Evolutionary conservation across 768 basidiomycete species (phyloP).

Genomic region (Tulasnella sp.): DNA sequence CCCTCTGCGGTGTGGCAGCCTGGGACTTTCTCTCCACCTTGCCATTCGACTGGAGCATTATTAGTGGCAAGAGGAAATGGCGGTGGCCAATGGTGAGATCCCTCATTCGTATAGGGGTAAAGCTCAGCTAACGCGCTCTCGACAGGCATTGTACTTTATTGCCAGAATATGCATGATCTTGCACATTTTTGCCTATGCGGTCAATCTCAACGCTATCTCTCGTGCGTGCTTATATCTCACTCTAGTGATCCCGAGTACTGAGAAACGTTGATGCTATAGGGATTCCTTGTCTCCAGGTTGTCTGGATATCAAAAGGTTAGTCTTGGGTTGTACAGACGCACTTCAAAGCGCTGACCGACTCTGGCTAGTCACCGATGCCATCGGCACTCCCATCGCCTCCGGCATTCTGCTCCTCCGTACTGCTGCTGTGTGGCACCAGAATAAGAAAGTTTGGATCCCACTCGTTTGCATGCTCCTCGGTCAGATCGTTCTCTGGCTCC

Average conservation of each 20-base stretch:
- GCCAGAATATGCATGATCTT: conserved; percentile 14
- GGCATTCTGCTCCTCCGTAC: conserved; percentile 6
- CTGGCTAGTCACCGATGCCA: conserved; percentile 6
- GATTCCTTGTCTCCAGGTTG: conserved; percentile 10
- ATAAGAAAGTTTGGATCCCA: conserved; percentile 9
- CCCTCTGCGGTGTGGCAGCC: not conserved
- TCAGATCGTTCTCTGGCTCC: conserved; percentile 12
- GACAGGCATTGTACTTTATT: conserved; percentile 4
- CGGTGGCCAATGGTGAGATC: conserved; percentile 14
- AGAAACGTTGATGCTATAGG: too few species aligned
- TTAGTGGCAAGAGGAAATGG: not conserved
- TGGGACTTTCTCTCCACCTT: conserved; percentile 14
- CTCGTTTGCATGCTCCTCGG: not conserved
- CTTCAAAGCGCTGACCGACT: not conserved
- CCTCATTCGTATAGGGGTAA: not conserved
- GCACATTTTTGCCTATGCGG: conserved; percentile 15
- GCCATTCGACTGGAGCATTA: conserved; percentile 20
- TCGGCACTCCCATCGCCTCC: conserved; percentile 5
- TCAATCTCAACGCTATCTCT: conserved; percentile 10
- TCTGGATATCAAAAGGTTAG: conserved; percentile 16
- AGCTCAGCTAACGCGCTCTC: not conserved
- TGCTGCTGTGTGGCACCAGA: conserved; percentile 1
- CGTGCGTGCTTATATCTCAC: not conserved
- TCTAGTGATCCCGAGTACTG: too few species aligned
- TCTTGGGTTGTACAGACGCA: not conserved